These are phyloP conservation scores for Dendrobium officinale DNA, from an alignment of 106 monocot species.

Conservation along the genomic window DNA sequence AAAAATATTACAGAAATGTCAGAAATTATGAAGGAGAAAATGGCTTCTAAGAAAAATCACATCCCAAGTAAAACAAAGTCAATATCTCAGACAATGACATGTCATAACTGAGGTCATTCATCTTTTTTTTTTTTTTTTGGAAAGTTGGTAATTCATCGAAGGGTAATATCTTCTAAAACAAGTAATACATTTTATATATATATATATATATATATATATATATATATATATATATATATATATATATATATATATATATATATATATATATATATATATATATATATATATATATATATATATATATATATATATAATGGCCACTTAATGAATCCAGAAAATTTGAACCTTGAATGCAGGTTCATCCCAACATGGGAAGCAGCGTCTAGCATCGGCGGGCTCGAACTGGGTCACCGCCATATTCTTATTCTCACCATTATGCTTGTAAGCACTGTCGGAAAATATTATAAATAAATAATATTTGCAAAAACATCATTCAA, in stretches of 20 bases:
- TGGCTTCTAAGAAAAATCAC: too few species aligned
- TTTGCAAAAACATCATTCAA: not conserved
- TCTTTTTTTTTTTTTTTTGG: not conserved
- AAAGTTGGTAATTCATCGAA: not conserved
- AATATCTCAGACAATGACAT: too few species aligned
- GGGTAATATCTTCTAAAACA: not conserved
- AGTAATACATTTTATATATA: not conserved
- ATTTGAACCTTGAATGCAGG: constrained; percentile 71
- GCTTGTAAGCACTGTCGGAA: constrained; percentile 49
- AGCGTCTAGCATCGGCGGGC: constrained; percentile 83
- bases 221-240: not conserved
- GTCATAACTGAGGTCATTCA: not conserved
- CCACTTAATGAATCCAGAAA: not conserved
- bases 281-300: too few species aligned
- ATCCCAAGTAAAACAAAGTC: too few species aligned
- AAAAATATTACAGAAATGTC: too few species aligned
- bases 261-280: too few species aligned
- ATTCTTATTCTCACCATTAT: constrained; percentile 66
- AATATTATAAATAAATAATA: constrained; percentile 3
- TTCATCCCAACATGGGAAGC: constrained; percentile 99
- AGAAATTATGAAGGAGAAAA: too few species aligned
- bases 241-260: too few species aligned
- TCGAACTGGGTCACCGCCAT: constrained; percentile 97
- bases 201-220: too few species aligned
- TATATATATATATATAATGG: not conserved